Conservation (phyloP, 805 yeast species). For the Candida manassasensis region DNA sequence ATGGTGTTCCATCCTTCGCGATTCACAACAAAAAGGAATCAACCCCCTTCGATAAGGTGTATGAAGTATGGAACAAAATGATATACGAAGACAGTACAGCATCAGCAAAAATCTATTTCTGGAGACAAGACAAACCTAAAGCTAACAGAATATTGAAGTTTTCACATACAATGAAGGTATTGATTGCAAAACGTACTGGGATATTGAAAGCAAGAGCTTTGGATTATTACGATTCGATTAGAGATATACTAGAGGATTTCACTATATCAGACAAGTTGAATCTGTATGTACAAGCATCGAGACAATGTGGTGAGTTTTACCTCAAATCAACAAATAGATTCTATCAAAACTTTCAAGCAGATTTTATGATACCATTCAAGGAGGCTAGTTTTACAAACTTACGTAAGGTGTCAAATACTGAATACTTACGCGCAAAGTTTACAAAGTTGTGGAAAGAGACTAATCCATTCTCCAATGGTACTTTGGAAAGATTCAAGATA, state of each 20-base stretch:
- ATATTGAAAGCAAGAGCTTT: too few species aligned
- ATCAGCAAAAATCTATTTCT: neutral
- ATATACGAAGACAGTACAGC: slow-evolving; percentile 9
- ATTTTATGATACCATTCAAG: too few species aligned
- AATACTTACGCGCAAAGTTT: too few species aligned
- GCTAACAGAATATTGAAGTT: slow-evolving; percentile 2
- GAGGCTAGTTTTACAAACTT: too few species aligned
- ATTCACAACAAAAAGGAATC: too few species aligned
- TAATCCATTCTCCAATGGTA: too few species aligned
- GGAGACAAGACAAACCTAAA: slow-evolving; percentile 3
- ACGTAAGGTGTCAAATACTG: too few species aligned
- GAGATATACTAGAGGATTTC: neutral
- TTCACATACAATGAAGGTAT: neutral
- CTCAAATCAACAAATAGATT: neutral
- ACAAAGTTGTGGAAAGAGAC: too few species aligned
- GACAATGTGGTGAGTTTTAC: neutral
- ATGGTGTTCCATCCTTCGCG: neutral
- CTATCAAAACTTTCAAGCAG: neutral
- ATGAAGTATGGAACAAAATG: slow-evolving; percentile 8
- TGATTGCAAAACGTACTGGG: neutral
- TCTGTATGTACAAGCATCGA: neutral
- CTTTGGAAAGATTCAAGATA: too few species aligned
- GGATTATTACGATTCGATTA: neutral
- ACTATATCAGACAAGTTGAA: neutral
- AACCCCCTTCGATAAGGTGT: slow-evolving; percentile 4